Evolutionary conservation across 179 eudicot species (phyloP), one percentile per base, ranked within the genome.

Genomic region (Dionaea muscipula): DNA sequence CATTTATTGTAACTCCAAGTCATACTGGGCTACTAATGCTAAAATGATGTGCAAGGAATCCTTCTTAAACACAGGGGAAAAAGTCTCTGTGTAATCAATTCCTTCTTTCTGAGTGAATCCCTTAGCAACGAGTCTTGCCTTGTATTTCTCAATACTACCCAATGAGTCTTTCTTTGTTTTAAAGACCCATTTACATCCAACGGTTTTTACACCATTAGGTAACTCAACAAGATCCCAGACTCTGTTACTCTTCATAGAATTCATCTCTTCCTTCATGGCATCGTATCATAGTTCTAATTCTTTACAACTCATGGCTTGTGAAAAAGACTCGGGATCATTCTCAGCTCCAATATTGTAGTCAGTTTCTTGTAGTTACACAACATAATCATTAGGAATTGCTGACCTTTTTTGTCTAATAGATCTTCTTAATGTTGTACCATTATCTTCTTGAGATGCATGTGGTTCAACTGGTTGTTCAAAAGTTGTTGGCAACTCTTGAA

Each of bases 41-140:
- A 56, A 4, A 2, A 56, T 56, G 1, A 56, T 7, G 23, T 50
- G 37, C 1, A 24, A 18, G 3, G 51, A 57, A 57, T 57, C 61
- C 20, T 57, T 57, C 61, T 41, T 25, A 7, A 37, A 57, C n/a
- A 57, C 56, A 27, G 56, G 56, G 26, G 56, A 27, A 52, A 52
- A 52, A 16, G 56, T 52, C 23, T 31, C 21, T 2, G 10, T 52
- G 40, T 52, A 16, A 28, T 52, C 56, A 20, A 27, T 52, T 33
- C 56, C 40, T 31, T n/a, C 40, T 15, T 21, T 52, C 26, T 52
- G 56, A 52, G 21, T 27, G 39, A 27, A 52, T 11, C 40, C 56
- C 26, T 52, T 52, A 19, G 39, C 56, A 0, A 49, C 31, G 21
- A 49, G 28, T 19, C 23, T 49, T 13, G 7, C 45, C 11, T 40